These are phyloP conservation scores for Fusarium incarnatum DNA, from an alignment of 2,329 filamentous ascomycete genomes.

Conservation along the genomic window DNA sequence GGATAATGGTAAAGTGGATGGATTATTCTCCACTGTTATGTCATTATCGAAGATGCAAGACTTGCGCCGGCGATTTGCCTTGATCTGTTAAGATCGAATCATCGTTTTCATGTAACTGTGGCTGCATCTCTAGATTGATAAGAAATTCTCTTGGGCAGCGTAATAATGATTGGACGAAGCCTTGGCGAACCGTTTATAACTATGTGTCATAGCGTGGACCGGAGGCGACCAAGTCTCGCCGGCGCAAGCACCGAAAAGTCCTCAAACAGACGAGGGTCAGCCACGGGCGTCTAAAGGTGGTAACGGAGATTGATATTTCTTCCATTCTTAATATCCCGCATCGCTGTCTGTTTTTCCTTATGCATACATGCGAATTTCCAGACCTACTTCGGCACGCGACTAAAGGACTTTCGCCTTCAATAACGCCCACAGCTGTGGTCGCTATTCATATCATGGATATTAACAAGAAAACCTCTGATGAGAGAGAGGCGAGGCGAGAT, in stretches of 20 bases:
- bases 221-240: neutral
- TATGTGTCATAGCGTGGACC: conserved; percentile 10
- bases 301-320: neutral
- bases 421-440: no score
- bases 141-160: neutral
- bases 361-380: no score
- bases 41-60: neutral
- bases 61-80: neutral
- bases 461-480: conserved; percentile 13
- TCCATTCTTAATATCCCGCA: conserved; percentile 7
- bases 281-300: neutral
- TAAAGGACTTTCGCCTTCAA: no score
- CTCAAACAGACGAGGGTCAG: neutral
- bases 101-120: neutral
- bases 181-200: neutral
- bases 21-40: neutral
- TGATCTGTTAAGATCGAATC: conserved; percentile 2
- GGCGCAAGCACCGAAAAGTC: neutral
- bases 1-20: neutral
- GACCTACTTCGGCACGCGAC: no score
- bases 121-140: neutral
- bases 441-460: conserved; percentile 2
- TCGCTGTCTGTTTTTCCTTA: no score
- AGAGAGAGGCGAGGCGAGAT: conserved; percentile 19
- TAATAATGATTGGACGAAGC: neutral